Base-by-base conservation (phyloP, 768 basidiomycete species). In the Tulasnella sp. region DNA sequence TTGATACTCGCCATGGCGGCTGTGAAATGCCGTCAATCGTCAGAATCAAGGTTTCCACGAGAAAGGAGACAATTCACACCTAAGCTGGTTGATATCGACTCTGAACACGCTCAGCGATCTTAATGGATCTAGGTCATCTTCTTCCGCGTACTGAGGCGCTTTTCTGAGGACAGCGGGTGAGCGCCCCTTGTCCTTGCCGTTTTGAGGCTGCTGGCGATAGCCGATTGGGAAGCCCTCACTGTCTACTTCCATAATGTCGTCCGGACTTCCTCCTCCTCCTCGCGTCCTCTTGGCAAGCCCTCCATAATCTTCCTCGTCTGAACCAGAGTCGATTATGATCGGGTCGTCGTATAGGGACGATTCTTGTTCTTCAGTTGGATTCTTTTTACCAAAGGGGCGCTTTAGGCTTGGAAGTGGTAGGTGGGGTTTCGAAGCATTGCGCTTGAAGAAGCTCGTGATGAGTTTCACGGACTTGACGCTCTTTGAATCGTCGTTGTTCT, bases 1-100 rank as follows among this genome's bases (percentile, higher is more conserved):
- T 84, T 98, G 96, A 84, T 94, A 96, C 72, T 93, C 88, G 80
- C 90, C 87, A 82, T 88, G 84, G 82, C 86, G 87, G 81, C 92
- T 92, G 82, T n/a, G 74, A 34, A n/a, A 34, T 37, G 3, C 12
- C 6, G n/a, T 7, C 41, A 18, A 80, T 72, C 60, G 46, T n/a
- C 28, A 60, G 16, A 37, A n/a, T 22, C n/a, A 6, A 6, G 40
- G 8, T 24, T 28, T 28, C 16, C 5, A 40, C 42, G 40, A 16
- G 73, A n/a, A 34, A 34, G 18, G 18, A 34, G 72, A 9, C 14
- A 28, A 41, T 5, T 48, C 86, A 83, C 54, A 90, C 92, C 85
- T 87, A 22, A 92, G 82, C 42, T 76, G 83, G 69, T 84, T 84
- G 14, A 85, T 84, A 58, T 87, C 86, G 14, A 93, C 84, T 77